Base-by-base conservation (phyloP, 2,329 filamentous ascomycete genomes). In the Botrytis fabae region DNA sequence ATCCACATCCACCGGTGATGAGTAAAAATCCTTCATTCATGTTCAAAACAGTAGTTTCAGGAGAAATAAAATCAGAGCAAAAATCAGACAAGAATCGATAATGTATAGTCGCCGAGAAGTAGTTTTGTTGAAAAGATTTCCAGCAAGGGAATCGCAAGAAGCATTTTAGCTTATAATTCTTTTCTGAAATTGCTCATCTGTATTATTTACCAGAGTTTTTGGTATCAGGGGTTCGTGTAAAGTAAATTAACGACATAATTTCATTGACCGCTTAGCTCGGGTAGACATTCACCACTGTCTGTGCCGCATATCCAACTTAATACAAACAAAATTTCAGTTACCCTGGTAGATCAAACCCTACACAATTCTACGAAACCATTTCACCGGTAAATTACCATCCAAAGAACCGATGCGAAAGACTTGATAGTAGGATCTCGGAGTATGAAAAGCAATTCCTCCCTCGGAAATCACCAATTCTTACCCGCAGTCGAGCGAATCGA, bases 181-280 rank as follows among this genome's bases (percentile, higher is more conserved):
- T 4, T n/a, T n/a, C 1, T 14, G 1, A 7, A n/a, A 2, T 7
- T 5, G 1, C 12, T 14, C 2, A 12, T n/a, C 12, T 2, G n/a
- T 51, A 7, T 51, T 16, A 6, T 6, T 51, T 4, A n/a, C 14
- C 0, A 4, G 12, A 6, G 0, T n/a, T 2, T 51, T n/a, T 51
- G 12, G 48, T n/a, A 51, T 5, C 48, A 14, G n/a, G 25, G 10
- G 22, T 51, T n/a, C 48, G n/a, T n/a, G 4, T 5, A n/a, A 10
- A n/a, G 9, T 51, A 6, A 48, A n/a, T 14, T 14, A 51, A 25
- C 48, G 25, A n/a, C 1, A 1, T 20, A 51, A n/a, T n/a, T 14
- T n/a, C 12, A 51, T n/a, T 51, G 25, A 51, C 12, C 12, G 25
- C 48, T 51, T 25, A 12, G 48, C 25, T n/a, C 25, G 48, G 12